Percentiles rank a stretch among this genome's conserved stretches.
Conservation (phyloP, 441 rosid species). For the Jatropha multifida region DNA sequence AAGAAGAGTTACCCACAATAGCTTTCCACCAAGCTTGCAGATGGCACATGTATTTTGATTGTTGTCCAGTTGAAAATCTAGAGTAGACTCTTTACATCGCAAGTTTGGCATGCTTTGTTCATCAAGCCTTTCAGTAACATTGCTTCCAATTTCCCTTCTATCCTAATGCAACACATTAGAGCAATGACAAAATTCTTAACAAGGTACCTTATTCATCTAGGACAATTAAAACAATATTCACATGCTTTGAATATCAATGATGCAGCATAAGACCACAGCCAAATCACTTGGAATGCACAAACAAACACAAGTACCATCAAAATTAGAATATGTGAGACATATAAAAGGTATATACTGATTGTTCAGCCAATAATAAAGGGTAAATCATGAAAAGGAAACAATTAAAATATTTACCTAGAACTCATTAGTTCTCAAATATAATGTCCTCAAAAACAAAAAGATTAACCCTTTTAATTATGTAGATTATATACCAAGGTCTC, state of each 20-base stretch:
- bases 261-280: neutral
- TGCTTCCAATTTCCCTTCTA: constrained; percentile 46
- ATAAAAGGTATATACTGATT: neutral
- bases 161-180: constrained; percentile 55
- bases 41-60: constrained; percentile 34
- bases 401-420: neutral
- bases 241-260: constrained; percentile 6
- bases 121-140: constrained; percentile 28
- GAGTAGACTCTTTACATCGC: constrained; percentile 28
- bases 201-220: constrained; percentile 16
- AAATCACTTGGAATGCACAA: neutral
- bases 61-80: constrained; percentile 23
- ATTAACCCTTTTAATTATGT: neutral
- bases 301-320: neutral
- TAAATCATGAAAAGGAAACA: neutral
- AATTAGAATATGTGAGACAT: neutral
- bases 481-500: neutral
- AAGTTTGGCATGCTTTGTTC: constrained; percentile 24
- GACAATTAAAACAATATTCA: neutral
- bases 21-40: constrained; percentile 54
- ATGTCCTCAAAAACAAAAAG: neutral
- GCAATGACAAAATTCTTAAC: constrained; percentile 17
- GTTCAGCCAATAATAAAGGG: neutral
- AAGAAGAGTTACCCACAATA: constrained; percentile 49
- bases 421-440: neutral